Base-by-base conservation (phyloP, 768 basidiomycete species). In the Filobasidium wieringae region DNA sequence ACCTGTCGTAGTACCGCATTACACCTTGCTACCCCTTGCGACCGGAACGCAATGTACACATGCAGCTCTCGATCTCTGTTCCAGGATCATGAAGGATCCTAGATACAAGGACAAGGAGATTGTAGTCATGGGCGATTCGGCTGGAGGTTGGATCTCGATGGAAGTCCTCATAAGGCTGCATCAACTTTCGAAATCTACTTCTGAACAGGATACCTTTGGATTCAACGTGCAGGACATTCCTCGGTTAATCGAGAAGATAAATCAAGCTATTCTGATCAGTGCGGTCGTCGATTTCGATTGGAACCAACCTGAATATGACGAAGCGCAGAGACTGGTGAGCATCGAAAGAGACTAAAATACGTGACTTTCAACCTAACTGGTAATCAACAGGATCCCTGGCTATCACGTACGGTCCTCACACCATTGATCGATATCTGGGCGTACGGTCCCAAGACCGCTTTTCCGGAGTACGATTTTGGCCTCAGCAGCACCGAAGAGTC, bases 381-480 rank as follows among this genome's bases (percentile, higher is more conserved):
- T n/a, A n/a, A n/a, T n/a, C n/a, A n/a, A n/a, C 41, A 64, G 63
- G 63, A 64, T 37, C 43, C 45, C 17, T 64, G 63, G 63, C 40
- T 64, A 15, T 55, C 50, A 24, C 26, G 33, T 15, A 40, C 40
- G 9, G 29, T 45, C 26, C 24, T 47, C 31, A 33, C 22, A 14
- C 29, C 40, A 26, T 31, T 41, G 31, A 49, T 19, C 14, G 30
- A 32, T 14, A 26, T 64, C 22, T 64, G 63, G 63, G 33, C 45
- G 1, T 32, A 55, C 26, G 63, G 63, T 0, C 60, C 63, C 8
- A 7, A 56, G 14, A 34, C 33, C 30, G 36, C 53, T 26, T 57
- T 37, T 29, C 56, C 52, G 5, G n/a, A 22, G 1, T 41, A 43
- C 31, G 40, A 60, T 47, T 53, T 52, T 33, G 33, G 27, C 47